phyloP scores from a whole-genome alignment of 1,139 yeast species.

The Candida albicans region DNA sequence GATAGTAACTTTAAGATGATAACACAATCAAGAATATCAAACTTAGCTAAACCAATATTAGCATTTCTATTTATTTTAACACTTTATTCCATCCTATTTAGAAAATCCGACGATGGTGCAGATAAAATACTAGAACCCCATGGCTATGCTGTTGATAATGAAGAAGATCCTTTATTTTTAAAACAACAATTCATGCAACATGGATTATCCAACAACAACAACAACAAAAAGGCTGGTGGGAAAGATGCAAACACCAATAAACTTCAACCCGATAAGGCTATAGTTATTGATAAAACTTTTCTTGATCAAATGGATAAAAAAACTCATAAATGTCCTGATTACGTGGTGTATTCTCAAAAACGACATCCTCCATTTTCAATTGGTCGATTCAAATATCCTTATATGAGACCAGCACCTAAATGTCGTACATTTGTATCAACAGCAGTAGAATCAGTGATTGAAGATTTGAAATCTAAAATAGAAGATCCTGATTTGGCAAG shows the following conservation, averaged over 20 bases:
- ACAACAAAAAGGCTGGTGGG: neutral
- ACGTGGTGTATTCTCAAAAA: slow-evolving; percentile 39
- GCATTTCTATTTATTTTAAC: slow-evolving; percentile 4
- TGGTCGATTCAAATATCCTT: slow-evolving; percentile 58
- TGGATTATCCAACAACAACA: neutral
- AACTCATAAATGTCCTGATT: slow-evolving; percentile 38
- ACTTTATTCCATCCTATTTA: neutral
- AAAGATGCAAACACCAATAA: too few species aligned
- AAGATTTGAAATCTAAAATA: slow-evolving; percentile 50
- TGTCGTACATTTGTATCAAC: slow-evolving; percentile 74
- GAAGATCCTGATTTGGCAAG: slow-evolving; percentile 68
- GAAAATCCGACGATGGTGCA: neutral
- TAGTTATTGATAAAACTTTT: slow-evolving; percentile 9
- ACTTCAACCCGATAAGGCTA: neutral
- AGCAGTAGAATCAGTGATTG: slow-evolving; percentile 63
- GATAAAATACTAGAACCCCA: neutral
- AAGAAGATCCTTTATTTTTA: neutral
- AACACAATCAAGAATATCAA: slow-evolving; percentile 7
- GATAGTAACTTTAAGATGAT: slow-evolving; percentile 3
- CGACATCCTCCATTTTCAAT: slow-evolving; percentile 51
- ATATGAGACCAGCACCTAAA: slow-evolving; percentile 67
- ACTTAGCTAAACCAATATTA: slow-evolving; percentile 1
- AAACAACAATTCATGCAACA: neutral
- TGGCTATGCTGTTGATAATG: neutral
- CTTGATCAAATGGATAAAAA: slow-evolving; percentile 20